Evolutionary conservation across 2,329 filamentous ascomycete genomes (phyloP).

Genomic region (Botrytis sinoallii): DNA sequence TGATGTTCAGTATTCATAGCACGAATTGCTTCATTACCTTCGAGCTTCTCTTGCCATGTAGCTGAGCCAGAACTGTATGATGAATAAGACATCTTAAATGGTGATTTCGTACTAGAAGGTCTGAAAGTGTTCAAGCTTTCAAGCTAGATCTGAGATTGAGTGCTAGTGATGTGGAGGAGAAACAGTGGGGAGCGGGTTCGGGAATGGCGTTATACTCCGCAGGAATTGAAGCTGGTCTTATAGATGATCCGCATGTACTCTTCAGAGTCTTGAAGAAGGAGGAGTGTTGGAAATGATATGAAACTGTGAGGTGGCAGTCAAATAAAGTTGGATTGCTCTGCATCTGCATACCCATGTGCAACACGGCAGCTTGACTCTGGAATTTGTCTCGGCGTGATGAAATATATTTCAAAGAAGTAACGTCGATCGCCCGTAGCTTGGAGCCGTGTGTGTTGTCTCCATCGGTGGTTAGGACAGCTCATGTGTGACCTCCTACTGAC

Average conservation of each 20-base stretch:
- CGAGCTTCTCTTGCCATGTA: slow-evolving; percentile 41
- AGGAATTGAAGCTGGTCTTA: slow-evolving; percentile 36
- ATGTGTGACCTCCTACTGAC: slow-evolving; percentile 34
- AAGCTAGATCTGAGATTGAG: slow-evolving; percentile 24
- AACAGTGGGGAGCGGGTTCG: slow-evolving; percentile 32
- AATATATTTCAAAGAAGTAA: slow-evolving; percentile 35
- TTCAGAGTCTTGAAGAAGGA: slow-evolving; percentile 15
- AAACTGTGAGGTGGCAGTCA: slow-evolving; percentile 37
- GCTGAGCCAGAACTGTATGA: slow-evolving; percentile 29
- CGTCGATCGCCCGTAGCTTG: slow-evolving; percentile 36
- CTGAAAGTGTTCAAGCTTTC: slow-evolving; percentile 19
- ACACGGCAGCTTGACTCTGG: slow-evolving; percentile 35
- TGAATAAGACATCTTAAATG: slow-evolving; percentile 35
- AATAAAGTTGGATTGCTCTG: slow-evolving; percentile 30
- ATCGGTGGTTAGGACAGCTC: slow-evolving; percentile 35
- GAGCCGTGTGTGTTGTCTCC: slow-evolving; percentile 37
- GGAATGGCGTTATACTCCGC: slow-evolving; percentile 37
- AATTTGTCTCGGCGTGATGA: slow-evolving; percentile 38
- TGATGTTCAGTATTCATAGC: slow-evolving; percentile 20
- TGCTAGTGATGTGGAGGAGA: slow-evolving; percentile 30
- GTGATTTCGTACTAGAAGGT: slow-evolving; percentile 14
- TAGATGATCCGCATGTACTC: slow-evolving; percentile 28
- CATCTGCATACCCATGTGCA: slow-evolving; percentile 37
- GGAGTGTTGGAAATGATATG: slow-evolving; percentile 23
- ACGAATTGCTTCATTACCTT: slow-evolving; percentile 36